phyloP scores from a whole-genome alignment of 2,329 filamentous ascomycete genomes.

The Thelonectria olida region DNA sequence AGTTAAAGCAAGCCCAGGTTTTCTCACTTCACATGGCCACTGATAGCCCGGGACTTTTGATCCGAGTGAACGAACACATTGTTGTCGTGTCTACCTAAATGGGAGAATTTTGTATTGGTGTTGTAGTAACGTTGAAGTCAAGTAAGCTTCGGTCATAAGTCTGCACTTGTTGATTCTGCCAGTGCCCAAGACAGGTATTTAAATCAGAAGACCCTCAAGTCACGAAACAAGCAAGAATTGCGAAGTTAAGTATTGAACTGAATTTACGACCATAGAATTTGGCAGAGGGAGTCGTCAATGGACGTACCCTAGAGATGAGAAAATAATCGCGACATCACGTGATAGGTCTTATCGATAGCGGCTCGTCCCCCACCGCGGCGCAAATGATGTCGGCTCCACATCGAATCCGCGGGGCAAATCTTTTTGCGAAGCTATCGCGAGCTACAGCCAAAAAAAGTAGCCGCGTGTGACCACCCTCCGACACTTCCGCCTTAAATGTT shows the following conservation, averaged over 20 bases:
- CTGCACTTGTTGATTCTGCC: no score
- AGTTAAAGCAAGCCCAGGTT: no score
- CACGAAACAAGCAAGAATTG: no score
- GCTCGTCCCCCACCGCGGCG: slow-evolving; percentile 42
- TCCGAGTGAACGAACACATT: not conserved
- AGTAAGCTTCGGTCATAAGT: no score
- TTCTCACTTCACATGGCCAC: no score
- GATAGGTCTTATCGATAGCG: slow-evolving; percentile 24
- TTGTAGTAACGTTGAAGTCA: not conserved
- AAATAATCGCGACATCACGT: slow-evolving; percentile 24
- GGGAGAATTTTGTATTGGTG: not conserved
- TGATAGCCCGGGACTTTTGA: not conserved
- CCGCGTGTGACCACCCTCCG: slow-evolving; percentile 18
- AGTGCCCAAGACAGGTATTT: no score
- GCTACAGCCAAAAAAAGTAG: slow-evolving; percentile 36
- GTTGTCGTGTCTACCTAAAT: no score
- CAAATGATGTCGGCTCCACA: slow-evolving; percentile 38
- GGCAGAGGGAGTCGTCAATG: no score
- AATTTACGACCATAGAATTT: no score
- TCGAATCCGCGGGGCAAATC: slow-evolving; percentile 42
- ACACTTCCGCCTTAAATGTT: slow-evolving; percentile 41
- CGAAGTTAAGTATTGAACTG: no score
- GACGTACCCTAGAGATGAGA: slow-evolving; percentile 8
- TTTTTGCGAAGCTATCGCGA: slow-evolving; percentile 45
- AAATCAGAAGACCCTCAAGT: no score